Conservation (phyloP, 768 basidiomycete species). For the Dictyophora rubrovolvata region DNA sequence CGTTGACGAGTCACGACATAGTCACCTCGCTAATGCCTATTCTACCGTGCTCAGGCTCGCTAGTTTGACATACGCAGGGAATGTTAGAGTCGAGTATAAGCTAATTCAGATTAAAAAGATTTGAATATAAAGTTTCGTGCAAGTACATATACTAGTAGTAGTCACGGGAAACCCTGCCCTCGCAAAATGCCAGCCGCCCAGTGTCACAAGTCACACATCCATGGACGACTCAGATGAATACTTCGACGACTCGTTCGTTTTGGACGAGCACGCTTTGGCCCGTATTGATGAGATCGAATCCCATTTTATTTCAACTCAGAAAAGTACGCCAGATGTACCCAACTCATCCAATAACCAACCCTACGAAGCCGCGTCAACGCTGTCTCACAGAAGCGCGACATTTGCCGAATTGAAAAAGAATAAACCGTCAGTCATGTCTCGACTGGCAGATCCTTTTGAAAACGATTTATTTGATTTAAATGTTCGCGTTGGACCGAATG, state of each 20-base stretch:
- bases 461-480: conserved; percentile 49
- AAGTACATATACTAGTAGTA: too few relatives aligned
- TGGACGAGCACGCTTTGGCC: conserved; percentile 55
- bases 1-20: too few relatives aligned
- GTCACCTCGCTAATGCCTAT: too few relatives aligned
- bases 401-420: not conserved
- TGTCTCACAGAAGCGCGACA: not conserved
- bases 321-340: conserved; percentile 23
- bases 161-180: not conserved
- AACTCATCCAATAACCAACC: conserved; percentile 10
- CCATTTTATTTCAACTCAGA: conserved; percentile 22
- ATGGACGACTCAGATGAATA: conserved; percentile 43
- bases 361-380: not conserved
- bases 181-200: not conserved
- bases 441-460: not conserved
- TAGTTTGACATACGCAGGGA: too few relatives aligned
- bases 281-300: conserved; percentile 50
- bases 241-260: conserved; percentile 48
- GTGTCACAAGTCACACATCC: not conserved
- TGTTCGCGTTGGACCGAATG: conserved; percentile 48
- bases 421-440: not conserved
- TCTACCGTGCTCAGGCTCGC: conserved; percentile 5
- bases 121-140: too few relatives aligned
- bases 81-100: conserved; percentile 7
- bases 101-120: conserved; percentile 9